These are phyloP conservation scores for Erodium trifolium DNA, from an alignment of 441 rosid species.

Conservation along the genomic window DNA sequence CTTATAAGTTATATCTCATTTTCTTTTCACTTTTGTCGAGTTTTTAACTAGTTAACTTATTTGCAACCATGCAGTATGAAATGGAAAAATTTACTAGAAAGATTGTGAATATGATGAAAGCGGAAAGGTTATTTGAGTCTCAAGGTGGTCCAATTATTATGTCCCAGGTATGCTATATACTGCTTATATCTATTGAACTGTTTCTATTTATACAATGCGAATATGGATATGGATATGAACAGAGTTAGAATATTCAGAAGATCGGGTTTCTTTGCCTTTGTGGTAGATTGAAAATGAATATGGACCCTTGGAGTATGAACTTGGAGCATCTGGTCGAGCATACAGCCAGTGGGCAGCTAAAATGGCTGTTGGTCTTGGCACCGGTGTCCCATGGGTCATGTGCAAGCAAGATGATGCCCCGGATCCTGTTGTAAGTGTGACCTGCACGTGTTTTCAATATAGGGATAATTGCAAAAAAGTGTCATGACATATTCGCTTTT, in stretches of 20 bases:
- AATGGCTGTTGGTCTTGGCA: slow-evolving; percentile 22
- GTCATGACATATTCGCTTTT: no score
- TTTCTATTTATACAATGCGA: background rate
- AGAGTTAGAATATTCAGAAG: no score
- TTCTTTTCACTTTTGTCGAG: background rate
- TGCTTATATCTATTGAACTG: no score
- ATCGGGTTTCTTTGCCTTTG: background rate
- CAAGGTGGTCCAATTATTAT: slow-evolving; percentile 91
- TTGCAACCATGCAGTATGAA: slow-evolving; percentile 43
- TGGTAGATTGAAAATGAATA: slow-evolving; percentile 81
- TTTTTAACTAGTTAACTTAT: background rate
- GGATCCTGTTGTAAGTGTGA: slow-evolving; percentile 24
- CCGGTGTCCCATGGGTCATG: slow-evolving; percentile 17
- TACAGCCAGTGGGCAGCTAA: slow-evolving; percentile 38
- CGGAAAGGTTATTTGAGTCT: slow-evolving; percentile 67
- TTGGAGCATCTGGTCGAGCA: slow-evolving; percentile 61
- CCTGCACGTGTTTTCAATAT: background rate
- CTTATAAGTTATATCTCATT: background rate
- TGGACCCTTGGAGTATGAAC: slow-evolving; percentile 59
- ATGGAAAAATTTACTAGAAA: slow-evolving; percentile 82
- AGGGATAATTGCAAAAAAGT: no score
- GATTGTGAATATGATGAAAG: slow-evolving; percentile 77
- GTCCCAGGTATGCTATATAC: slow-evolving; percentile 46
- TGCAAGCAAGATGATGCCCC: slow-evolving; percentile 24
- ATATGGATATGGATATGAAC: background rate